phyloP scores from a whole-genome alignment of 164 flowering plant species.

The Tetrastigma voinierianum region DNA sequence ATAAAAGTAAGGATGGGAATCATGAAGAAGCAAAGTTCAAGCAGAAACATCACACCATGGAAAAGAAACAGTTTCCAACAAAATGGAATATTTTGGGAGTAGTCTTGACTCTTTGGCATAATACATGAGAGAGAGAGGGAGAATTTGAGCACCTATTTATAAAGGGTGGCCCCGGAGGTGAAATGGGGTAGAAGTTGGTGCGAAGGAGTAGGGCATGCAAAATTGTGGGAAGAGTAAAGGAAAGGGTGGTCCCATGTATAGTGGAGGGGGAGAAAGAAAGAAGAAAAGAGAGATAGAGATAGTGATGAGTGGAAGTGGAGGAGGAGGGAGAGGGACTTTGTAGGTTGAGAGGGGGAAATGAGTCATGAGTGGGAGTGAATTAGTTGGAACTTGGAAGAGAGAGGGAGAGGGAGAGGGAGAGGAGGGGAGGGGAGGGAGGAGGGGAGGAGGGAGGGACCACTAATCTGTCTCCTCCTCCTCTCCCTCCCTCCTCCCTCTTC shows the following conservation, averaged over 20 bases:
- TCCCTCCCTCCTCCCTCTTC: too few relatives aligned
- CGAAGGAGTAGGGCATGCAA: slow-evolving; percentile 19
- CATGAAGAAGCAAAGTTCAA: too few relatives aligned
- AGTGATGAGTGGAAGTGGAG: neutral
- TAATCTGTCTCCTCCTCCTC: too few relatives aligned
- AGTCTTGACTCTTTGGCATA: too few relatives aligned
- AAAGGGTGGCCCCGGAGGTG: neutral
- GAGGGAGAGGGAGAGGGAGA: neutral
- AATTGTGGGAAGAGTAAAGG: neutral
- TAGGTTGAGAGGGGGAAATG: neutral
- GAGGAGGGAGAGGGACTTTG: neutral
- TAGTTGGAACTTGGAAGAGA: slow-evolving; percentile 2
- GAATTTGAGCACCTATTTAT: too few relatives aligned
- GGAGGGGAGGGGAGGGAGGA: neutral
- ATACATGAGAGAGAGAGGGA: too few relatives aligned
- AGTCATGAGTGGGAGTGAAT: slow-evolving; percentile 6
- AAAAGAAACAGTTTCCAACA: too few relatives aligned
- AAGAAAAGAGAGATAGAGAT: neutral
- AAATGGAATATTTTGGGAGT: too few relatives aligned
- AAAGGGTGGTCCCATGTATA: slow-evolving; percentile 19
- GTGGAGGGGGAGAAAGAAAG: neutral
- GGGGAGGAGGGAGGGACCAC: slow-evolving; percentile 35
- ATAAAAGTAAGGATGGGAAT: too few relatives aligned
- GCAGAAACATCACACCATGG: too few relatives aligned
- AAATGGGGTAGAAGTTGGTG: neutral